phyloP scores from a whole-genome alignment of 805 yeast genomes.

The Monosporozyma siamensis region DNA sequence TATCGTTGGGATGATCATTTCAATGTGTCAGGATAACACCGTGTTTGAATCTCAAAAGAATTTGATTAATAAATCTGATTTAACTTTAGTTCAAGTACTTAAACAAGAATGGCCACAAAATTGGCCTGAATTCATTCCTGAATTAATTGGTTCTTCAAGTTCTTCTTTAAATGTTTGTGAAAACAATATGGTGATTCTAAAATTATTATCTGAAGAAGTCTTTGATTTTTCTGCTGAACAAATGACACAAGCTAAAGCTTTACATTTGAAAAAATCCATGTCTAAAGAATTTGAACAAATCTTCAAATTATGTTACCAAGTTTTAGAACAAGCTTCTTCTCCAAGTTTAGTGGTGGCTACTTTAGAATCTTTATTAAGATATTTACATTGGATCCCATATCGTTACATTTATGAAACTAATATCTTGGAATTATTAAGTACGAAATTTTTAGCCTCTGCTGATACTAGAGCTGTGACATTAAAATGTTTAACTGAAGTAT shows the following conservation, averaged over 20 bases:
- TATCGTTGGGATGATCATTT: conserved; percentile 84
- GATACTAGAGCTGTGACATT: conserved; percentile 78
- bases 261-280: conserved; percentile 72
- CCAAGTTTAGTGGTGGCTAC: conserved; percentile 81
- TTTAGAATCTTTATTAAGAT: conserved; percentile 68
- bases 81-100: conserved; percentile 85
- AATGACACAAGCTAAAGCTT: conserved; percentile 92
- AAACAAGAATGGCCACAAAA: conserved; percentile 99
- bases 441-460: conserved; percentile 65
- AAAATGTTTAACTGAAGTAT: conserved; percentile 88
- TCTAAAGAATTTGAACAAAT: conserved; percentile 87
- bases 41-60: conserved; percentile 66
- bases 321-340: conserved; percentile 79
- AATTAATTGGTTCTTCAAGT: conserved; percentile 74
- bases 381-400: conserved; percentile 90
- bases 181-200: conserved; percentile 89
- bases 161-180: conserved; percentile 91
- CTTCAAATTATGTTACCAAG: conserved; percentile 87
- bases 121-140: conserved; percentile 97
- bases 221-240: conserved; percentile 93
- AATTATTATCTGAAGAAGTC: conserved; percentile 86
- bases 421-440: conserved; percentile 58
- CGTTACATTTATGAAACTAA: conserved; percentile 86
- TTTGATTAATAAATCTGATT: conserved; percentile 83
- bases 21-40: conserved; percentile 77